phyloP scores from a whole-genome alignment of 169 alveolate genomes.

The Fabrea salina region DNA sequence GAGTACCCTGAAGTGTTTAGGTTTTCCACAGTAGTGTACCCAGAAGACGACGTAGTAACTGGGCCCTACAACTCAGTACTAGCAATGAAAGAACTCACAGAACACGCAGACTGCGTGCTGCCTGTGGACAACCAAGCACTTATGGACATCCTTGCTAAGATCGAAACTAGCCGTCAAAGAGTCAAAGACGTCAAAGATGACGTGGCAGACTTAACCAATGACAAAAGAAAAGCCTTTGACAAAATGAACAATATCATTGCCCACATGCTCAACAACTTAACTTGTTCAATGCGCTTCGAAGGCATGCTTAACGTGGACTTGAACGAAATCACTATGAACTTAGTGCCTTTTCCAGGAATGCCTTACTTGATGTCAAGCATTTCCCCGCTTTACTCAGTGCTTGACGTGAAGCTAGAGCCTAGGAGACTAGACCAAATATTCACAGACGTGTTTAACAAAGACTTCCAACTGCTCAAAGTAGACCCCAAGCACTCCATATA shows the following conservation, averaged over 20 bases:
- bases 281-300: slow-evolving; percentile 94
- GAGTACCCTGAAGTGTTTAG: slow-evolving; percentile 85
- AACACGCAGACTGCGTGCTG: slow-evolving; percentile 89
- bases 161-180: slow-evolving; percentile 49
- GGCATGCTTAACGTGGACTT: slow-evolving; percentile 93
- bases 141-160: slow-evolving; percentile 70
- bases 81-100: slow-evolving; percentile 81
- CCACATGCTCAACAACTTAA: slow-evolving; percentile 75
- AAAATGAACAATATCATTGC: slow-evolving; percentile 79
- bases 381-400: slow-evolving; percentile 80
- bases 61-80: slow-evolving; percentile 91
- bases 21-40: slow-evolving; percentile 89
- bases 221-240: slow-evolving; percentile 66
- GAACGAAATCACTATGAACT: slow-evolving; percentile 94
- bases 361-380: slow-evolving; percentile 86
- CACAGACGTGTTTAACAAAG: slow-evolving; percentile 81
- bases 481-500: slow-evolving; percentile 80
- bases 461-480: slow-evolving; percentile 71
- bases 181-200: slow-evolving; percentile 49
- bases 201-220: slow-evolving; percentile 37
- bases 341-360: slow-evolving; percentile 93
- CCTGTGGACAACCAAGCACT: slow-evolving; percentile 90
- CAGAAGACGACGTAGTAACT: slow-evolving; percentile 91
- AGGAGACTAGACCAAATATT: slow-evolving; percentile 87
- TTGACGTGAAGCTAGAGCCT: slow-evolving; percentile 71